phyloP scores from a whole-genome alignment of 2,329 filamentous ascomycete genomes.

The Phoma herbarum region DNA sequence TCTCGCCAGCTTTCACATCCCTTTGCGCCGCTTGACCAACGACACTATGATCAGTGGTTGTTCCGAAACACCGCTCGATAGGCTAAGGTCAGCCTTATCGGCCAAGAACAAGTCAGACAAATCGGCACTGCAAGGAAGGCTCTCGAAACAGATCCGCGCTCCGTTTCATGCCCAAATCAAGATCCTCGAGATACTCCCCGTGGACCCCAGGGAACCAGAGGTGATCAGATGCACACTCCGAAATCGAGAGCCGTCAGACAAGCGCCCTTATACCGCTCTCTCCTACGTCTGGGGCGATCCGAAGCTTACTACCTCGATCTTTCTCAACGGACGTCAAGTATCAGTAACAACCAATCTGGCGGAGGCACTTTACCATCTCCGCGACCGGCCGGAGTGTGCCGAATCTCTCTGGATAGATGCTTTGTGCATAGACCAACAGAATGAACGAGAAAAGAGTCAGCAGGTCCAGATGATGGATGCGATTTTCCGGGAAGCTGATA shows the following conservation, averaged over 20 bases:
- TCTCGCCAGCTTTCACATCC: too few relatives aligned
- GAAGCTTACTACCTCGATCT: not conserved
- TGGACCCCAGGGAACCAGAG: not conserved
- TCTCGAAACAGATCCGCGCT: not conserved
- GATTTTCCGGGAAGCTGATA: not conserved
- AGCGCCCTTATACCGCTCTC: not conserved
- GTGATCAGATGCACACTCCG: not conserved
- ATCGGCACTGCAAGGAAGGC: not conserved
- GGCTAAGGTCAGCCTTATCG: not conserved
- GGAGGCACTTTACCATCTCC: not conserved
- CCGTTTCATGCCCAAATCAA: not conserved
- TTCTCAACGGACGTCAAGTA: not conserved
- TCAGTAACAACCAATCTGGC: not conserved
- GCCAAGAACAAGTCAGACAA: not conserved
- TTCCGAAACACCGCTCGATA: not conserved
- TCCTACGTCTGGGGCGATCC: not conserved
- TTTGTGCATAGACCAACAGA: not conserved
- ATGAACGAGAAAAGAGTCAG: not conserved
- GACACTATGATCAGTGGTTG: too few relatives aligned
- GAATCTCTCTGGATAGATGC: not conserved
- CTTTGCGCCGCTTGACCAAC: too few relatives aligned
- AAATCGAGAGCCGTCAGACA: not conserved
- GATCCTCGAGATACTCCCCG: not conserved
- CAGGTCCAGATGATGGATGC: not conserved
- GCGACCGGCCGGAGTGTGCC: too few relatives aligned